Evolutionary conservation across 345 rosid species (phyloP), one percentile per base, ranked within the genome.

Genomic region (Durio zibethinus): DNA sequence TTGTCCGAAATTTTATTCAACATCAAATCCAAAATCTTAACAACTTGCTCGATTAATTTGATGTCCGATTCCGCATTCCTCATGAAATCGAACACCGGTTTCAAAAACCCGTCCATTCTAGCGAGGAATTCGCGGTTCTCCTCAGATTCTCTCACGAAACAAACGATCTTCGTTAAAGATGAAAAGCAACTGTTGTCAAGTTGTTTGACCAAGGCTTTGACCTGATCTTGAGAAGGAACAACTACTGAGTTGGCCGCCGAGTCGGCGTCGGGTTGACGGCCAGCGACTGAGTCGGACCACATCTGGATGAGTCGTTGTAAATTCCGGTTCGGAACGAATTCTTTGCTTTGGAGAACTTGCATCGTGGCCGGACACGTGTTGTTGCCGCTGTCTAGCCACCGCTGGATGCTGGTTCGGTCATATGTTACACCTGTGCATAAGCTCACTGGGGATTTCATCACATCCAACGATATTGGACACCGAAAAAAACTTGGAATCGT

Each of bases 341-440:
- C 97, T 38, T 84, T 92, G 52, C 77, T 86, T 53, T 65, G 90
- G 45, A 96, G 97, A 10, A 91, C 85, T 82, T 93, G 99, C 99
- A 96, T 96, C 80, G 99, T 93, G 71, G 97, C 94, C 20, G 98
- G 99, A 75, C 97, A 96, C 16, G 97, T 96, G 82, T 89, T 90
- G 87, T 93, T 85, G 27, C 99, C 99, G 68, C 85, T 79, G 62
- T 92, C 97, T 65, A 96, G 89, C 99, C 99, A 96, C 21, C 89
- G 84, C 61, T 93, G 94, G 82, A 93, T 96, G 81, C 91, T 88
- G 73, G 90, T 75, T 72, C 97, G 94, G 78, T 96, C 99, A 85
- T 96, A 93, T 48, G 99, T 96, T 14, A 96, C 92, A 38, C 99
- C 98, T 43, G 99, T 96, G 86, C 88, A 90, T 78, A 96, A 92